Conservation (phyloP, 73 alveolate genomes). For the Blepharisma stoltei region DNA sequence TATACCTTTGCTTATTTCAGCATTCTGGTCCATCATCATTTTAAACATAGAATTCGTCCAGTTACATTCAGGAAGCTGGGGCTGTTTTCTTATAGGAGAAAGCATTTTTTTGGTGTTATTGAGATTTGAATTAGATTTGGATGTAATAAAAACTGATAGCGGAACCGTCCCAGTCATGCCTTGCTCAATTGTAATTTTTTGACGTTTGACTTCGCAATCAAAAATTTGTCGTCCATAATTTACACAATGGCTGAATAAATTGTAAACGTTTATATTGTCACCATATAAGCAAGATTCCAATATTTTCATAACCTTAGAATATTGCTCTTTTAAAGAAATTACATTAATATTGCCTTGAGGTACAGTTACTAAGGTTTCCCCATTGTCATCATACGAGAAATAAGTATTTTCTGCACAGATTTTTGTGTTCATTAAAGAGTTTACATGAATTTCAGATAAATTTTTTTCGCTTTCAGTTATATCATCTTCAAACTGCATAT, state of each 20-base stretch:
- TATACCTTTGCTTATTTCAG: not conserved
- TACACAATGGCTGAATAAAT: not conserved
- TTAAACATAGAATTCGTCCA: not conserved
- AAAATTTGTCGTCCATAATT: not conserved
- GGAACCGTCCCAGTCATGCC: not conserved
- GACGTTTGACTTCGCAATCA: not conserved
- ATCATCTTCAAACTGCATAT: constrained; percentile 1
- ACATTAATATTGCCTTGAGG: not conserved
- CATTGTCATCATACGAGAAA: not conserved
- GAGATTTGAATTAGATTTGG: not conserved
- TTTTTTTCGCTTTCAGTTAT: not conserved
- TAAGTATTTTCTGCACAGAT: not conserved
- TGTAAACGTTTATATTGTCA: constrained; percentile 8
- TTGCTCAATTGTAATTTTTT: constrained; percentile 12
- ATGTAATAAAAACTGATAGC: constrained; percentile 9
- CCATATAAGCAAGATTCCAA: not conserved
- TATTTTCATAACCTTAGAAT: not conserved
- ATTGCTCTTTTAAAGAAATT: not conserved
- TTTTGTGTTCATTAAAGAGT: not conserved
- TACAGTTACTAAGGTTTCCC: not conserved
- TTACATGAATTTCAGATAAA: constrained; percentile 12
- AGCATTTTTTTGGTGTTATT: not conserved
- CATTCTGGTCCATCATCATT: not conserved
- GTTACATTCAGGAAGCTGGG: not conserved
- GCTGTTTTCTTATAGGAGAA: not conserved